These are phyloP conservation scores for Pseudogymnoascus verrucosus DNA, from an alignment of 2,329 filamentous ascomycete species.

Conservation along the genomic window DNA sequence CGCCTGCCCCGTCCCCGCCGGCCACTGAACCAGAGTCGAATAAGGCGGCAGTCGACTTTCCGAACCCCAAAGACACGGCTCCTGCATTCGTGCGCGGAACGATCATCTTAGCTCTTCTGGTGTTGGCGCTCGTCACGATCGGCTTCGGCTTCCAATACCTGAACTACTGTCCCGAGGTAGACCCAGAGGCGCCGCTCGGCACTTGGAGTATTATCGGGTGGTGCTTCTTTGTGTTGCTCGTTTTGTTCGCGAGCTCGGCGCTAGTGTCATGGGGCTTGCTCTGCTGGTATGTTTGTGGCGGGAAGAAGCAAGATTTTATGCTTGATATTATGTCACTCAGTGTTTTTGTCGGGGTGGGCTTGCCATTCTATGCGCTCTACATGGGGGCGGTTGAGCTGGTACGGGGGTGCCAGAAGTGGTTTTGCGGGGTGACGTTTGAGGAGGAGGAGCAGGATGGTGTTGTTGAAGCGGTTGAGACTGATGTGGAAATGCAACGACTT, in stretches of 20 bases:
- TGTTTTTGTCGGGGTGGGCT: not conserved
- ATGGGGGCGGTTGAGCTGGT: not conserved
- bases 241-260: not conserved
- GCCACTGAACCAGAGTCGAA: not conserved
- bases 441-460: not conserved
- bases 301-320: not conserved
- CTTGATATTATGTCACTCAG: not conserved
- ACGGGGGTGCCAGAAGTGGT: not conserved
- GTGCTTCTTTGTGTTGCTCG: not conserved
- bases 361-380: not conserved
- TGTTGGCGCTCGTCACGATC: not conserved
- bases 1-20: not conserved
- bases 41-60: not conserved
- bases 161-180: not conserved
- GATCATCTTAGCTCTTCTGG: not conserved
- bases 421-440: not conserved
- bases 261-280: not conserved
- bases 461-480: not conserved
- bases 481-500: slow-evolving; percentile 3
- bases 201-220: not conserved
- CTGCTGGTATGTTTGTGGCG: not conserved
- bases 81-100: not conserved
- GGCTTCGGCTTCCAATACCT: not conserved
- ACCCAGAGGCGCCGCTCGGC: not conserved
- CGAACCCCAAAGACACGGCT: not conserved